Evolutionary conservation across 169 alveolate genomes (phyloP), one percentile per base, ranked within the genome.

Genomic region (Babesia sp.): DNA sequence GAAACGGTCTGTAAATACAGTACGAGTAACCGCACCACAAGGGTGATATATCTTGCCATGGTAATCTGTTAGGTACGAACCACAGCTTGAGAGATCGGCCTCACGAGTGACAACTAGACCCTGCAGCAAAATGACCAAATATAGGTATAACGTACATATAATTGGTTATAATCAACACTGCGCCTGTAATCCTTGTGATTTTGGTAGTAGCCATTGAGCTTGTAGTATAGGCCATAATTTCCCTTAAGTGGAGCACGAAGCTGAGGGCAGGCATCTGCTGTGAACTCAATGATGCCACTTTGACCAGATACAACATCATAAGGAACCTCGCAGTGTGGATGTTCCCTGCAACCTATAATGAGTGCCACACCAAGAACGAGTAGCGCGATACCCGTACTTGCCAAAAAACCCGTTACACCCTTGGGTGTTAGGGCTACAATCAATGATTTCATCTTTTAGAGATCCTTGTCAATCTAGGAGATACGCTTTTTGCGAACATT

Each of bases 1-100:
- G 44, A 58, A 90, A 16, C 91, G 83, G 57, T 90, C 94, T 41
- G 85, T 90, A 54, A 90, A 90, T n/a, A 90, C 70, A 29, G 87
- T 70, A 33, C 79, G 50, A 28, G 94, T 85, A 51, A 86, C 80
- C 24, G 86, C 66, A 2, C 94, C 94, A 57, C 94, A 90, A 2
- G 94, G 94, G 46, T 82, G 87, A 16, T 61, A 54, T 28, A 90
- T 71, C 51, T 63, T 85, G 22, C 91, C 92, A 26, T 82, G 77
- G 31, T 44, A 57, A 56, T 90, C 90, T 34, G 31, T 57, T 22
- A 83, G 45, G n/a, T 78, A 33, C 8, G 92, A 87, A 14, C 74
- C 55, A 44, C 94, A 90, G 28, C 59, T 76, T 3, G 85, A 44
- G 14, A 90, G 66, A 7, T 51, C 75, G 22, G 68, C 44, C 9